These are phyloP conservation scores for Paecilomyces niveus DNA, from an alignment of 2,329 filamentous ascomycete genomes.

Conservation along the genomic window DNA sequence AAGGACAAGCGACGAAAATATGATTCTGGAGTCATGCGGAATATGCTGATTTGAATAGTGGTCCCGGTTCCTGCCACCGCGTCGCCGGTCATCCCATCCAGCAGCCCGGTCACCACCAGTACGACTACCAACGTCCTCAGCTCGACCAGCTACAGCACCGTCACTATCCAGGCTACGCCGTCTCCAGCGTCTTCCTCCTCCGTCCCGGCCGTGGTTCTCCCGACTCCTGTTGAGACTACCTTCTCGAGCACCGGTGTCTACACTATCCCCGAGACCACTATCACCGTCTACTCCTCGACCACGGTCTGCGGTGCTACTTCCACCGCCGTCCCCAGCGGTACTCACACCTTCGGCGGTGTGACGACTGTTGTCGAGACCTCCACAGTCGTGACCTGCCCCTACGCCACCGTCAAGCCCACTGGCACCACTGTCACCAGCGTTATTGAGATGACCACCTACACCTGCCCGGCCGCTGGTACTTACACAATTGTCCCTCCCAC, in stretches of 20 bases:
- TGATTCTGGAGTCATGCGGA: not conserved
- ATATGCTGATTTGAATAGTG: conserved; percentile 24
- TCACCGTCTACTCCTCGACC: conserved; percentile 59
- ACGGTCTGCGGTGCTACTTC: conserved; percentile 59
- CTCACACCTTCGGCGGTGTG: conserved; percentile 64
- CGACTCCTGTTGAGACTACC: conserved; percentile 43
- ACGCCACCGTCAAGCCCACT: conserved; percentile 56
- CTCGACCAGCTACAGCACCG: conserved; percentile 32
- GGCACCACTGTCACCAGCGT: conserved; percentile 56
- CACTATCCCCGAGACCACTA: conserved; percentile 66
- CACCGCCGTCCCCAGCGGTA: conserved; percentile 57
- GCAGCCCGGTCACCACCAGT: conserved; percentile 11
- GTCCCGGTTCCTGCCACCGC: conserved; percentile 32
- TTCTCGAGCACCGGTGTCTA: conserved; percentile 64
- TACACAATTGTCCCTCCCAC: conserved; percentile 63
- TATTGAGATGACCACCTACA: conserved; percentile 62
- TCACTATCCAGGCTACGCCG: conserved; percentile 26
- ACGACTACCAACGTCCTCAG: conserved; percentile 26
- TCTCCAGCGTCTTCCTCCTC: conserved; percentile 19
- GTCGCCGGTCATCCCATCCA: conserved; percentile 7
- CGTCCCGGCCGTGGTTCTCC: conserved; percentile 21
- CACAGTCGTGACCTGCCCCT: conserved; percentile 64
- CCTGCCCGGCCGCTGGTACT: conserved; percentile 66
- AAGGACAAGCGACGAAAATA: not conserved
- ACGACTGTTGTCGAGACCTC: conserved; percentile 61